phyloP scores from a whole-genome alignment of 108 stramenopile genomes.

The Cylindrotheca closterium region DNA sequence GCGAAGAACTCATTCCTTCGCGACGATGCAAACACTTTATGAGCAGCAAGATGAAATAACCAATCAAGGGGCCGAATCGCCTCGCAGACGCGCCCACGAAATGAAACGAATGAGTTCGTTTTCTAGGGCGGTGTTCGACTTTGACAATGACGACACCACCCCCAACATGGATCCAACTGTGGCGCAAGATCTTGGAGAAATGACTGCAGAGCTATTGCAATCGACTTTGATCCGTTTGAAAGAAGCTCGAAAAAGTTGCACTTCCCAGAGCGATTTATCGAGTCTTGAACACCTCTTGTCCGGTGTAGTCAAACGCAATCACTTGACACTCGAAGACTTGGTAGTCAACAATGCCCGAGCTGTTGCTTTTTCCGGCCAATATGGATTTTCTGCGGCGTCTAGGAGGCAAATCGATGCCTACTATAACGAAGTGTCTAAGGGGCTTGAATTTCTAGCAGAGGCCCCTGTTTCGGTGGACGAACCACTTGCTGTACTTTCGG shows the following conservation, averaged over 20 bases:
- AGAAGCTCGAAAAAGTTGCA: conserved; percentile 57
- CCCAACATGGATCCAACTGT: conserved; percentile 33
- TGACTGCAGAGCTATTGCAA: conserved; percentile 59
- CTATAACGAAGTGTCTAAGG: conserved; percentile 70
- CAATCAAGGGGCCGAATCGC: background rate
- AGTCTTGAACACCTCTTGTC: conserved; percentile 69
- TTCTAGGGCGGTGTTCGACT: conserved; percentile 4
- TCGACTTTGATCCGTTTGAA: conserved; percentile 57
- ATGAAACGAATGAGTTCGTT: conserved; percentile 5
- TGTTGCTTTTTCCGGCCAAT: conserved; percentile 70
- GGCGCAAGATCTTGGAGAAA: conserved; percentile 52
- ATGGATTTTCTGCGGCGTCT: conserved; percentile 56
- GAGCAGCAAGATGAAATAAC: conserved; percentile 3
- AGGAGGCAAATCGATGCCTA: conserved; percentile 64
- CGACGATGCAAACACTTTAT: conserved; percentile 7
- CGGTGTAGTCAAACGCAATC: conserved; percentile 89
- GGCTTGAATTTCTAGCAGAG: conserved; percentile 68
- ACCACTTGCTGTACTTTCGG: conserved; percentile 40
- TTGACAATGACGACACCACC: background rate
- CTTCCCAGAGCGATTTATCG: conserved; percentile 22
- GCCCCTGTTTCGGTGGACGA: conserved; percentile 10
- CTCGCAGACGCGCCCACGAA: background rate
- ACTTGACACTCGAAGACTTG: conserved; percentile 81
- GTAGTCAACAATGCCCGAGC: conserved; percentile 68
- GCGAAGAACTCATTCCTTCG: background rate